Evolutionary conservation across 2,329 filamentous ascomycete genomes (phyloP), one percentile per base, ranked within the genome.

Genomic region (Alternaria novae-zelandiae): DNA sequence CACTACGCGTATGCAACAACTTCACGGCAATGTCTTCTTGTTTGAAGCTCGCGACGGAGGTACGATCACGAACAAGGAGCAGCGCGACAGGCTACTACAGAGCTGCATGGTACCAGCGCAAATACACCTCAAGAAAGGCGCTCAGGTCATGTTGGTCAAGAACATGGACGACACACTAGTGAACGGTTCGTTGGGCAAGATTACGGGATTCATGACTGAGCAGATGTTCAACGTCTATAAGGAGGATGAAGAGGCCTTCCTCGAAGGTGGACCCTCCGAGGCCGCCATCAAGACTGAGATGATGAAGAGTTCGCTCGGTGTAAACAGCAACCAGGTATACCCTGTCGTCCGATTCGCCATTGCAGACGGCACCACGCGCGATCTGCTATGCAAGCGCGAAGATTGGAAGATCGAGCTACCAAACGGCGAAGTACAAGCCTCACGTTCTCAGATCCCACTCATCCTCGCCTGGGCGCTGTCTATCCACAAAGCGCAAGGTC

Each of bases 81-180:
- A 90, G 41, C 90, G 92, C 30, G 93, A 97, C 49, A 94, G 89
- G 75, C 81, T 98, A 0, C 84, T 99, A 6, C 81, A 87, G 6
- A 97, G 95, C 75, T 97, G 96, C 88, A 97, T 99, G 92, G 94
- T 96, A 0, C 94, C 96, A 0, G 90, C 91, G 71, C 76, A 81
- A 0, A 87, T 99, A 20, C 88, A 91, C 32, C 82, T 99, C 28
- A 98, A 97, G 79, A 90, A 96, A 66, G 93, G 94, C 10, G 93
- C 96, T 0, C 96, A 99, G 77, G 96, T 99, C 47, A 99, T 99
- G 96, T 84, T 99, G n/a, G 97, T 99, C 85, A 99, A 99, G 80
- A 99, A 99, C 73, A 90, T 98, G 82, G 96, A 99, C 75, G 93
- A 97, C 43, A 90, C 88, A 0, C 86, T 99, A 0, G 96, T 98